Conservation (phyloP, 345 rosid species). For the Lepidium africanum region DNA sequence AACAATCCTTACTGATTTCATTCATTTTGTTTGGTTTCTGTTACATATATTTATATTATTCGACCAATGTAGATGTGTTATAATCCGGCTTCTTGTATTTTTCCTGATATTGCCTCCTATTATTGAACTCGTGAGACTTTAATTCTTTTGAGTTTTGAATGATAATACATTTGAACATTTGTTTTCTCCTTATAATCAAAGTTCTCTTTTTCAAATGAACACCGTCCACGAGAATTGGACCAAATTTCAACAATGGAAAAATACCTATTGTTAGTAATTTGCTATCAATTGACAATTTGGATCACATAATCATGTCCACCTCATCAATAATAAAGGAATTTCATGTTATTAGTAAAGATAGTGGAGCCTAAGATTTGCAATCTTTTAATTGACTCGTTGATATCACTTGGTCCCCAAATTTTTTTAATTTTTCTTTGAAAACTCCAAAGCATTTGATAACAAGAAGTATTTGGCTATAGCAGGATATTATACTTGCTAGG, state of each 20-base stretch:
- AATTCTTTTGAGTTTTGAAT: constrained; percentile 12
- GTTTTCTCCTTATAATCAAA: neutral
- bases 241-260: neutral
- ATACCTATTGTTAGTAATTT: neutral
- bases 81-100: constrained; percentile 11
- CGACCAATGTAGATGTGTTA: constrained; percentile 23
- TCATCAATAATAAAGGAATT: neutral
- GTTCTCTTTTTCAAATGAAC: neutral
- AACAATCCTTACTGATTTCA: constrained; percentile 27
- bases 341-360: neutral
- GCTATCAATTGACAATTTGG: neutral
- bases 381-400: neutral
- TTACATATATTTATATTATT: constrained; percentile 9
- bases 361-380: neutral
- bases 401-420: neutral
- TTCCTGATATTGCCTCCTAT: neutral
- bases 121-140: constrained; percentile 15
- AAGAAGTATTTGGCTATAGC: neutral
- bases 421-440: neutral
- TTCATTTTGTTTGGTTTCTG: constrained; percentile 13
- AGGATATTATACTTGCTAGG: neutral
- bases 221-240: neutral
- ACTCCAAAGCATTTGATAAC: neutral
- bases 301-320: neutral
- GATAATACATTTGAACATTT: neutral